Percentiles rank a stretch among this genome's conserved stretches.
Conservation (phyloP, 78 protist species). For the Trichosphaerium sp. region DNA sequence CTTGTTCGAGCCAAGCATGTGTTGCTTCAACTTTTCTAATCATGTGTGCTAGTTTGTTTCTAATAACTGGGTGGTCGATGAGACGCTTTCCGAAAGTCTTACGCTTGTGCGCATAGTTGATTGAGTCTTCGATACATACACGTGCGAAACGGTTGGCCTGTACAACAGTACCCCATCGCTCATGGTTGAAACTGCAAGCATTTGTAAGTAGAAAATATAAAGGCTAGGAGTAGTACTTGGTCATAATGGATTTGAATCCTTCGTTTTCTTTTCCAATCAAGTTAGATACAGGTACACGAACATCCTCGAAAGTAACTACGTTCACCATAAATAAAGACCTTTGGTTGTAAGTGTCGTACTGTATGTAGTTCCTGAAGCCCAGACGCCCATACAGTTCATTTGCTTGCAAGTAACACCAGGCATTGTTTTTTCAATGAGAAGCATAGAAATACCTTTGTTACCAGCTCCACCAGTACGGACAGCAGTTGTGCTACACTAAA, state of each 20-base stretch:
- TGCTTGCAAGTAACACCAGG: constrained; percentile 12
- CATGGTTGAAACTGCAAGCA: constrained; percentile 15
- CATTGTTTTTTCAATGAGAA: constrained; percentile 4
- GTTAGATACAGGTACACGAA: neutral
- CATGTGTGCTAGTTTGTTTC: constrained; percentile 36
- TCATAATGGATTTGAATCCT: neutral
- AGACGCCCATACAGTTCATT: constrained; percentile 10
- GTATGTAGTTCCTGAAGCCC: too few relatives aligned
- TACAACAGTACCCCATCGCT: constrained; percentile 13
- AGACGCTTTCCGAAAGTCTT: constrained; percentile 9
- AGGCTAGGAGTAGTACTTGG: neutral
- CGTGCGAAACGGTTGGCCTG: constrained; percentile 17
- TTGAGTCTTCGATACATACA: constrained; percentile 6
- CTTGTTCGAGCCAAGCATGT: constrained; percentile 21
- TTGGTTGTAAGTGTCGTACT: too few relatives aligned
- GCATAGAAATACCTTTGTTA: constrained; percentile 3
- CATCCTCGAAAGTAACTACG: constrained; percentile 5
- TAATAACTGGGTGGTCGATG: constrained; percentile 33
- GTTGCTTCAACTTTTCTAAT: constrained; percentile 22
- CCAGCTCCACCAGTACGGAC: constrained; percentile 1
- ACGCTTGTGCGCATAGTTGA: neutral
- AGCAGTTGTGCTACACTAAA: neutral
- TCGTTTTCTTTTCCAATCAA: neutral
- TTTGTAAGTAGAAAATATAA: neutral
- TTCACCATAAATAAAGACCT: constrained; percentile 7